Base-by-base conservation (phyloP, 2,329 filamentous ascomycete genomes). In the Plenodomus lindquistii region DNA sequence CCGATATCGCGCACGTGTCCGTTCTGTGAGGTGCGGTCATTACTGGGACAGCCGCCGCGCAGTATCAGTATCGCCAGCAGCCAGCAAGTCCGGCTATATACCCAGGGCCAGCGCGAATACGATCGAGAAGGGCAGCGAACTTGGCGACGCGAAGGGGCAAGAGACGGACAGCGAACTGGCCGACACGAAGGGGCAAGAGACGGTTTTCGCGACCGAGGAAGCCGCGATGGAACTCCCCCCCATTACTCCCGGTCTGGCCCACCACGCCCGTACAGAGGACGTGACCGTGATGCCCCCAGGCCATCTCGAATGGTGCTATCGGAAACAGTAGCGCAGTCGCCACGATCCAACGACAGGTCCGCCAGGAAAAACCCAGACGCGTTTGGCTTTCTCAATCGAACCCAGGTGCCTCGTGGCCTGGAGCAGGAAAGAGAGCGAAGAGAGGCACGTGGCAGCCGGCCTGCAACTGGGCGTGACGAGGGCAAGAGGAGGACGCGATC, bases 261-360 rank as follows among this genome's bases (percentile, higher is more conserved):
- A 17, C 19, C 46, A 47, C 40, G 49, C 48, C 24, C 52, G 42
- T 24, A 44, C 11, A 41, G 48, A 34, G 41, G 55, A 9, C 58
- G 52, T 27, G 55, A 76, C 48, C 74, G 52, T 29, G 57, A 76
- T 47, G 74, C 72, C 54, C 72, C 74, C 20, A 67, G 67, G 37
- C 79, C 79, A 1, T 76, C 79, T 16, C 60, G 66, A 39, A 82
- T 82, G 78, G 68, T 73, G 6, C 72, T 83, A 17, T 81, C 80
- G 10, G 70, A 73, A 27, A 57, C 58, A 0, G 69, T 71, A 39
- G 59, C 54, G 16, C 59, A 54, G n/a, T 46, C 62, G 15, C 50
- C 54, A 2, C 54, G 59, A 37, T 43, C 51, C 29, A 60, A 65
- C 19, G 62, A 46, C 37, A 52, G 47, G 42, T 57, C 66, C 18